Base-by-base conservation (phyloP, 495 filamentous ascomycete species). In the Aspergillus cristatus region DNA sequence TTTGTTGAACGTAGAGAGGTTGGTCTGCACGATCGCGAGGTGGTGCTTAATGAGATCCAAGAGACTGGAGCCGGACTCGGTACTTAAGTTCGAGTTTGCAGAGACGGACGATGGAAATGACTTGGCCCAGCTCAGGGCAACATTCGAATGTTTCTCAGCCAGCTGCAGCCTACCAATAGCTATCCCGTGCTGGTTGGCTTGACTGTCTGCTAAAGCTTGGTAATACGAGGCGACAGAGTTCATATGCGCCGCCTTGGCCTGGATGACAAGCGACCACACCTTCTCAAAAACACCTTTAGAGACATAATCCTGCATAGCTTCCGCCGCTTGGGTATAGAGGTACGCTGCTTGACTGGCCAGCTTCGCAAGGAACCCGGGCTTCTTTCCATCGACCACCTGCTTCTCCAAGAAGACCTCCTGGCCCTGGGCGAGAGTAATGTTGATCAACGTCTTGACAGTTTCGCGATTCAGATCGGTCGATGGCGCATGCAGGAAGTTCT, bases 341-440 rank as follows among this genome's bases (percentile, higher is more conserved):
- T 84, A 86, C 2, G 79, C 85, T 0, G 93, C 81, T 50, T 98
- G 93, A 42, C 84, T 84, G 12, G 91, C 84, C 41, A 98, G 65
- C 56, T 98, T 98, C 7, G 93, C 91, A 34, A 97, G 62, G 37
- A 97, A 71, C 4, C 86, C 93, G 17, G 85, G 73, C 66, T 98
- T 98, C 68, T 96, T 98, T 31, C 78, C 75, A 60, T 97, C 91
- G 18, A 81, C 68, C 43, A 94, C 81, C 62, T 96, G 89, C 59
- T 96, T 97, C 66, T 98, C 93, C 18, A 98, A 64, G 47, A 98
- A 97, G 1, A 97, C 85, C 56, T 98, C 91, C 55, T 98, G 91
- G 0, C 81, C 89, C 61, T 98, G 91, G 6, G 90, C 93, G 28
- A 98, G 72, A 71, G 87, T 96, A 41, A 97, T 75, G 35, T 78